A percentile compares a stretch with the other conserved stretches of the same genome.
Evolutionary conservation across 352 stramenopile species (phyloP).

Genomic region (Blastocystis sp.): DNA sequence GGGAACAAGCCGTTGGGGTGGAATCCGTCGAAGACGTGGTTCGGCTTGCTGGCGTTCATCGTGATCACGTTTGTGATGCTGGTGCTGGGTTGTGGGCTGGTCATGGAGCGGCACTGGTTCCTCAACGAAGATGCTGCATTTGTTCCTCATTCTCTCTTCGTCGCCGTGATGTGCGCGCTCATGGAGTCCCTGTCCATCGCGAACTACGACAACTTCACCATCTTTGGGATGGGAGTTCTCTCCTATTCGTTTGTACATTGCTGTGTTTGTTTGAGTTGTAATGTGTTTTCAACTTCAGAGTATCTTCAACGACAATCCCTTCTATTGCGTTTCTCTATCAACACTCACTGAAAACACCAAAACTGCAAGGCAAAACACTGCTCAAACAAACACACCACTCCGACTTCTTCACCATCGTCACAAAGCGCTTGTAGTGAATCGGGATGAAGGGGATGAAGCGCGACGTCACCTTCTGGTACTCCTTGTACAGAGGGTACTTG

Average conservation of each 20-base stretch:
- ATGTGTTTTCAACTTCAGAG: no score
- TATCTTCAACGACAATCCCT: no score
- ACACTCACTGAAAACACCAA: no score
- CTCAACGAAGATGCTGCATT: slow-evolving; percentile 16
- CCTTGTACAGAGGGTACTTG: slow-evolving; percentile 36
- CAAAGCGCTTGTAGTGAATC: slow-evolving; percentile 9
- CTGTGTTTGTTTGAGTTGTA: slow-evolving; percentile 47
- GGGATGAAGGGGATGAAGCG: slow-evolving; percentile 38
- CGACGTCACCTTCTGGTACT: slow-evolving; percentile 40
- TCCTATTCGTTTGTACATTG: slow-evolving; percentile 53
- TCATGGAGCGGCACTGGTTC: slow-evolving; percentile 3
- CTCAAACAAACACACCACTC: background rate
- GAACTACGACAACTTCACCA: slow-evolving; percentile 71
- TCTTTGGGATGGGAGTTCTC: slow-evolving; percentile 65
- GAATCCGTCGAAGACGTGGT: slow-evolving; percentile 71
- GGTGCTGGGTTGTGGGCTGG: background rate
- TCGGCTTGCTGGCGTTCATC: slow-evolving; percentile 55
- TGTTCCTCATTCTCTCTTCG: slow-evolving; percentile 2
- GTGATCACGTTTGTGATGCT: background rate
- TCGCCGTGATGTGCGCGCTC: slow-evolving; percentile 45
- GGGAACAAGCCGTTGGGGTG: slow-evolving; percentile 31
- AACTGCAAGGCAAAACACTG: background rate
- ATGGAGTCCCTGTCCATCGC: slow-evolving; percentile 48
- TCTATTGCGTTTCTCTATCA: no score
- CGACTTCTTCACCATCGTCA: background rate